Base-by-base conservation (phyloP, 306 rosid species). In the Prosopis cineraria region DNA sequence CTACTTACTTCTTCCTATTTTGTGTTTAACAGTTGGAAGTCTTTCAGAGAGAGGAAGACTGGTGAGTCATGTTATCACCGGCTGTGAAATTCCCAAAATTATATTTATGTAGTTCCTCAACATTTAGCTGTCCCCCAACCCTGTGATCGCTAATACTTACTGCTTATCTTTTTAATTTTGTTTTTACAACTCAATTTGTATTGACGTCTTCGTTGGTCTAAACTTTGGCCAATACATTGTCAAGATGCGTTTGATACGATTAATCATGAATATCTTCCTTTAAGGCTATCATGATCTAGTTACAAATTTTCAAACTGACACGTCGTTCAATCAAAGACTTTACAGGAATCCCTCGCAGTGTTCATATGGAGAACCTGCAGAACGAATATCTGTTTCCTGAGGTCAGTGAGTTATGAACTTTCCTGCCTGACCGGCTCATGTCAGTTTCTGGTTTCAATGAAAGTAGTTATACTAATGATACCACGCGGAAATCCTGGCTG, bases 341-440 rank as follows among this genome's bases (percentile, higher is more conserved):
- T 52, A 85, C 91, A 6, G 77, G 81, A 77, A 85, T 85, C 50
- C 77, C 76, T 4, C 91, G 96, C 75, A 89, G 87, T 78, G 70
- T 52, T 59, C 86, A 89, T 75, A 79, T 91, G 91, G 93, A 91
- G 81, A 89, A 76, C 72, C 81, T 91, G 82, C 87, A 74, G 69
- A 82, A 45, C 44, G 89, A 76, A 83, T 89, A 89, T 68, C 70
- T 89, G 68, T 87, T 89, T 81, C 93, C 93, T 9, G 91, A 89
- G 93, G 93, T 83, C 36, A 68, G 86, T 68, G 43, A 33, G 53
- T 66, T 75, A 63, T 75, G 52, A 70, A 72, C 60, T 25, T 52
- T 19, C 22, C 47, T 2, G 3, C 25, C 10, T 36, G 30, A 70
- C 5, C 8, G 17, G 34, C 16, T 14, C 59, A 30, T 58, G 13